These are phyloP conservation scores for Lentinula sp. DNA, from an alignment of 768 basidiomycete genomes.

Conservation along the genomic window DNA sequence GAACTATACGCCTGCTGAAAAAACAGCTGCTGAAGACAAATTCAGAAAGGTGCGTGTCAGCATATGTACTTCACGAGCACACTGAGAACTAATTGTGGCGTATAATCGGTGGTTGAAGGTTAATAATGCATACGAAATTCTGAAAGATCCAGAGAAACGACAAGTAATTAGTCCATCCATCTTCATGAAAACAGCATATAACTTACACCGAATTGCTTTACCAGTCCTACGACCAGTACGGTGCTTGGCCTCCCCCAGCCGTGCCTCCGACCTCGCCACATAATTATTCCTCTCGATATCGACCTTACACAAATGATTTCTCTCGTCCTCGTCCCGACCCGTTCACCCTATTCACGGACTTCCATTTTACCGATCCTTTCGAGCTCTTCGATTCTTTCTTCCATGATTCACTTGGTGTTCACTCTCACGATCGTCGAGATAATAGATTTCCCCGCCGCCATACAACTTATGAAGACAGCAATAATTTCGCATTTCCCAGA, in stretches of 20 bases:
- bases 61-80: too few relatives aligned
- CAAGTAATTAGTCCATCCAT: conserved; percentile 26
- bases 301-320: neutral
- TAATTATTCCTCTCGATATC: neutral
- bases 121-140: conserved; percentile 74
- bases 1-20: conserved; percentile 51
- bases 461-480: conserved; percentile 15
- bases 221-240: conserved; percentile 55
- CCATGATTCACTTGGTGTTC: conserved; percentile 33
- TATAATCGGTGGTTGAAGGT: conserved; percentile 32
- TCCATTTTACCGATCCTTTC: conserved; percentile 70
- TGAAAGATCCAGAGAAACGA: conserved; percentile 57
- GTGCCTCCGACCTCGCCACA: conserved; percentile 5
- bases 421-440: conserved; percentile 14
- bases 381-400: conserved; percentile 70
- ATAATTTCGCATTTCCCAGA: conserved; percentile 11
- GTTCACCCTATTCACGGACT: conserved; percentile 33
- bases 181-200: neutral
- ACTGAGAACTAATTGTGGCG: neutral
- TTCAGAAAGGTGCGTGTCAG: conserved; percentile 28
- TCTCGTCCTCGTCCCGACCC: conserved; percentile 29
- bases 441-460: neutral
- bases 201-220: conserved; percentile 23
- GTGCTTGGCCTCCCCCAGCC: conserved; percentile 66
- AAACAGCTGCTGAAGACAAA: conserved; percentile 52